phyloP scores from a whole-genome alignment of 139 green algal species.

The Asterochloris sp. region DNA sequence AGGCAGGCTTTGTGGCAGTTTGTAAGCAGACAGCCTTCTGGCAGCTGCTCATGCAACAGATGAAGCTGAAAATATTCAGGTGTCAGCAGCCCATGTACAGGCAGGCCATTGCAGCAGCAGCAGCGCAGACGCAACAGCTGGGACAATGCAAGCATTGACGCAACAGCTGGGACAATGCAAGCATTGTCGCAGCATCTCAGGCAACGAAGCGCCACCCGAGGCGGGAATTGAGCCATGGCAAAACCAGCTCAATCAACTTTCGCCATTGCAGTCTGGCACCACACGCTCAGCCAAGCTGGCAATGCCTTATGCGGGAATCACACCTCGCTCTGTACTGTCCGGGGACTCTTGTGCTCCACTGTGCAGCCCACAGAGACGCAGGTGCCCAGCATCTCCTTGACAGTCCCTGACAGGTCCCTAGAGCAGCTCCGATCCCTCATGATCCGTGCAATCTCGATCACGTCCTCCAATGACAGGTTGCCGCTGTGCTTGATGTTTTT shows the following conservation, averaged over 20 bases:
- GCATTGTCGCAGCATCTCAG: neutral
- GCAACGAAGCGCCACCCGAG: neutral
- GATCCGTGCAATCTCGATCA: slow-evolving; percentile 94
- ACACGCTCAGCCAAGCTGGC: neutral
- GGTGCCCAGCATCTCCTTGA: slow-evolving; percentile 99
- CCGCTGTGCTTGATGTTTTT: slow-evolving; percentile 99
- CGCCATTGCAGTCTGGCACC: too few relatives aligned
- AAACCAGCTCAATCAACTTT: neutral
- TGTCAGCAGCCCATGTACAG: neutral
- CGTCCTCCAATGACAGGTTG: slow-evolving; percentile 92
- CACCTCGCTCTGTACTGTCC: slow-evolving; percentile 85
- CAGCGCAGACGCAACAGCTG: neutral
- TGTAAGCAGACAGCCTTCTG: neutral
- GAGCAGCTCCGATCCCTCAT: slow-evolving; percentile 93
- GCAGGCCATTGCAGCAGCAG: neutral
- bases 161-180: neutral
- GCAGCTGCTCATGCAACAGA: neutral
- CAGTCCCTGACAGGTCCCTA: slow-evolving; percentile 81
- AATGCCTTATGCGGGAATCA: neutral
- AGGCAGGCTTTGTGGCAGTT: neutral
- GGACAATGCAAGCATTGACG: too few relatives aligned
- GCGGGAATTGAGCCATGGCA: neutral
- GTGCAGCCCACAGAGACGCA: slow-evolving; percentile 96
- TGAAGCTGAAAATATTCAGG: neutral
- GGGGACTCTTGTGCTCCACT: slow-evolving; percentile 91